Evolutionary conservation across 2,329 filamentous ascomycete species (phyloP).

Genomic region (Epichloe typhina): DNA sequence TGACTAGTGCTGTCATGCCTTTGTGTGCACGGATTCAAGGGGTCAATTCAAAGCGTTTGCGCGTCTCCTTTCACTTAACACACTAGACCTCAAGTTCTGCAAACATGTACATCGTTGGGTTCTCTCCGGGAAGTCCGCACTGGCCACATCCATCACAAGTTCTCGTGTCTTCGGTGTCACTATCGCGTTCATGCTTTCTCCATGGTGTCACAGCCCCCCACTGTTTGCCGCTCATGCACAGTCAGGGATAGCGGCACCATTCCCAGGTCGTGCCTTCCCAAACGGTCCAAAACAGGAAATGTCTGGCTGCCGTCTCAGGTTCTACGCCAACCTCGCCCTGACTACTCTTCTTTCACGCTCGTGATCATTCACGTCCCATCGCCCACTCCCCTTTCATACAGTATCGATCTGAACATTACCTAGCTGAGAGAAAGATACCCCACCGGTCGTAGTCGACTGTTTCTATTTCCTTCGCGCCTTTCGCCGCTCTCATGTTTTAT

Average conservation of each 20-base stretch:
- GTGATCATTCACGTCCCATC: background rate
- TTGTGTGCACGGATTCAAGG: no score
- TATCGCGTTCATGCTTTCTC: background rate
- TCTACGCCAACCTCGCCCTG: background rate
- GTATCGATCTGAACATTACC: background rate
- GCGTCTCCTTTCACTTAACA: no score
- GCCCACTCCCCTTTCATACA: background rate
- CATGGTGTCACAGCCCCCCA: background rate
- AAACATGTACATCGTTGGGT: no score
- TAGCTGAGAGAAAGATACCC: background rate
- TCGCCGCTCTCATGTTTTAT: background rate
- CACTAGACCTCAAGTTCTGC: no score
- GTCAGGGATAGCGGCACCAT: background rate
- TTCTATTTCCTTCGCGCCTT: background rate
- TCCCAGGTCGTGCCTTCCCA: background rate
- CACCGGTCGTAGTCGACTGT: background rate
- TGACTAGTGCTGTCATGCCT: no score
- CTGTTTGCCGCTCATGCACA: background rate
- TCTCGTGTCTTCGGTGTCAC: no score
- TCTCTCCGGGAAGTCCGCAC: no score
- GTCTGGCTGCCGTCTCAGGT: slow-evolving; percentile 19
- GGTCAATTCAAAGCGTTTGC: no score
- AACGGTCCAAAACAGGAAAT: slow-evolving; percentile 13
- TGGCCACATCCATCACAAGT: no score
- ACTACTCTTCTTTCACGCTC: background rate